Evolutionary conservation across 1,139 yeast genomes (phyloP).

Genomic region (Kazachstania sp.): DNA sequence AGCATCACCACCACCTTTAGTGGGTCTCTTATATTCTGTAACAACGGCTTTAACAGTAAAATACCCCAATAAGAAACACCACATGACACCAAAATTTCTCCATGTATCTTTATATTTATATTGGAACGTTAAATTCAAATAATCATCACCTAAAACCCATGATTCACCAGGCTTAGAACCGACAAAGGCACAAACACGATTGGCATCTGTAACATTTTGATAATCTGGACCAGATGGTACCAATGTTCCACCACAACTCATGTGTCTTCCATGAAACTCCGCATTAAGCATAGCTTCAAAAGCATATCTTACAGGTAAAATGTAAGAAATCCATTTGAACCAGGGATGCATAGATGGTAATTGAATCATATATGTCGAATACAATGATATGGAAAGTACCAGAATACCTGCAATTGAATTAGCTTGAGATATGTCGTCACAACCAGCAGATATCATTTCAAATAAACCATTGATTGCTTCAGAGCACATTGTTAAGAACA

Average conservation of each 20-base stretch:
- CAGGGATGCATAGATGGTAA: conserved; percentile 54
- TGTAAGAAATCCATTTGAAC: conserved; percentile 56
- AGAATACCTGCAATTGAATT: conserved; percentile 45
- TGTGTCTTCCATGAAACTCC: conserved; percentile 49
- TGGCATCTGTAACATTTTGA: conserved; percentile 32
- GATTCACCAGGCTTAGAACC: conserved; percentile 38
- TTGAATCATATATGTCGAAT: conserved; percentile 50
- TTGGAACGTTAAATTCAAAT: conserved; percentile 32
- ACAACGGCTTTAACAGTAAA: conserved; percentile 32
- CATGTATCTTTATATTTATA: conserved; percentile 38
- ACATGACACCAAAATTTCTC: conserved; percentile 46
- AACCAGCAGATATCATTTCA: conserved; percentile 43
- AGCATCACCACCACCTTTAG: conserved; percentile 38
- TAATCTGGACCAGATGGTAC: conserved; percentile 50
- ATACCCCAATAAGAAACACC: conserved; percentile 37
- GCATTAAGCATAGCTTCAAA: conserved; percentile 48
- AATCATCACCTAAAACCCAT: conserved; percentile 40
- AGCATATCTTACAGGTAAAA: conserved; percentile 49
- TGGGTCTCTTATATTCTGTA: conserved; percentile 36
- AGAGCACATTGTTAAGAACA: conserved; percentile 38
- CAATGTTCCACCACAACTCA: conserved; percentile 41
- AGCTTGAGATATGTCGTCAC: conserved; percentile 42
- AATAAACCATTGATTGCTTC: conserved; percentile 40
- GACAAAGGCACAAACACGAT: conserved; percentile 44
- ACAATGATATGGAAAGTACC: conserved; percentile 41